phyloP scores from a whole-genome alignment of 2,329 filamentous ascomycete species.

The Aspergillus sp. region DNA sequence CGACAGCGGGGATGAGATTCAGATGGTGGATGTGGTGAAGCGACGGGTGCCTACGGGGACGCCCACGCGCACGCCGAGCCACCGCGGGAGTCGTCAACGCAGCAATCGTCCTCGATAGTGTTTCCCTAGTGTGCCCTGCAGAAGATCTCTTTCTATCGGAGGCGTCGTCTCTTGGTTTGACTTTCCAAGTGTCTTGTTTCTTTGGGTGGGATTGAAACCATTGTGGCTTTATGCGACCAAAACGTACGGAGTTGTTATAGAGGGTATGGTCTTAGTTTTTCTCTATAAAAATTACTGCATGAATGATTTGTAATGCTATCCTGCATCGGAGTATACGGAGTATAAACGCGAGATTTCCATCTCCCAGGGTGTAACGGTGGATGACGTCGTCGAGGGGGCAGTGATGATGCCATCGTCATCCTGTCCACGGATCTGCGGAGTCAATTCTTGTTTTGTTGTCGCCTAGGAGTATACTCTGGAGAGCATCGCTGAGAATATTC shows the following conservation, averaged over 20 bases:
- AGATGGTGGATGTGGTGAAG: slow-evolving; percentile 30
- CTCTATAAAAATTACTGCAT: background rate
- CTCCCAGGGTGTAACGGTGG: background rate
- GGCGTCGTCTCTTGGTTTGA: slow-evolving; percentile 4
- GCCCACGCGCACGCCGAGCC: slow-evolving; percentile 18
- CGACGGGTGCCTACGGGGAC: slow-evolving; percentile 22
- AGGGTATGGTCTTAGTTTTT: background rate
- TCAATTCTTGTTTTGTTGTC: background rate
- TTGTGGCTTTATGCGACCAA: slow-evolving; percentile 3
- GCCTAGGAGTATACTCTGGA: background rate
- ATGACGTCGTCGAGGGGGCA: slow-evolving; percentile 2
- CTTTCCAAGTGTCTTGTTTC: slow-evolving; percentile 2
- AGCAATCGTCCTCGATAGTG: slow-evolving; percentile 19
- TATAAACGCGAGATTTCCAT: background rate
- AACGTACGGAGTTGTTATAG: slow-evolving; percentile 14
- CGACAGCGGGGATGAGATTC: slow-evolving; percentile 32
- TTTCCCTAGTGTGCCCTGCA: slow-evolving; percentile 9
- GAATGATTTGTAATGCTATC: slow-evolving; percentile 1
- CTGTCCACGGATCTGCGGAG: background rate
- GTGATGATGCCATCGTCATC: background rate
- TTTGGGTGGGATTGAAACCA: slow-evolving; percentile 7
- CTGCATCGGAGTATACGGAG: background rate
- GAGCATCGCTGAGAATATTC: too few relatives aligned
- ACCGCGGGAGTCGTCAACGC: slow-evolving; percentile 23
- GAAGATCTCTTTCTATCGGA: background rate